Base-by-base conservation (phyloP, 805 yeast species). In the Ogataea trehaloabstinens region DNA sequence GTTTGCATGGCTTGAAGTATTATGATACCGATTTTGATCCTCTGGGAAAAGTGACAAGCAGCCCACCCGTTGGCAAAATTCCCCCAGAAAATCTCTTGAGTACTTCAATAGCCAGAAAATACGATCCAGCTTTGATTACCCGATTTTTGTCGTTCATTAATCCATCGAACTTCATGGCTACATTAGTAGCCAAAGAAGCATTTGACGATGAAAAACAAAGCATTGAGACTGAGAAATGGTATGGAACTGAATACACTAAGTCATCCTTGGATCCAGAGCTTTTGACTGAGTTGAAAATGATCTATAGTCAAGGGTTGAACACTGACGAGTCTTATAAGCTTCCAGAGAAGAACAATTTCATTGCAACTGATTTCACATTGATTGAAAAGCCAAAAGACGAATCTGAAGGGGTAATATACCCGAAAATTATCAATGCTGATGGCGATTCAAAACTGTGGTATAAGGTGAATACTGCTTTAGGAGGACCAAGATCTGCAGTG, bases 401-500 rank as follows among this genome's bases (percentile, higher is more conserved):
- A 20, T 46, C 51, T 3, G 54, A 56, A 2, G 70, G 69, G 20
- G 42, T 50, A 20, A 29, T 45, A 3, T 76, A 74, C 44, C 96
- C 97, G 1, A 67, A 67, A 25, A 66, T 88, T 28, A 63, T 93
- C 39, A 63, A 73, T 42, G 69, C 74, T 32, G 69, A 72, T 32
- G 62, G 71, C 11, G 69, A 69, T 34, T 61, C 71, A 27, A 81
- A 80, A 50, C 65, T 86, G 25, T 91, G 98, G 98, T 86, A 70
- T 60, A 91, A 91, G 59, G 83, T 83, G 51, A 96, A 91, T 64
- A 96, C 91, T 49, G 78, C 82, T 35, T 85, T 91, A 56, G 78
- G 84, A 69, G 85, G 86, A 13, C 99, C 98, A 35, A 85, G 90
- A 64, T 93, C 93, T 1, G 70, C 76, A 34, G 76, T 89, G 21